Percentiles rank a stretch among this genome's conserved stretches.
These are phyloP conservation scores for Arthrobotrys megalospora DNA, from an alignment of 2,329 filamentous ascomycete genomes.

Conservation along the genomic window DNA sequence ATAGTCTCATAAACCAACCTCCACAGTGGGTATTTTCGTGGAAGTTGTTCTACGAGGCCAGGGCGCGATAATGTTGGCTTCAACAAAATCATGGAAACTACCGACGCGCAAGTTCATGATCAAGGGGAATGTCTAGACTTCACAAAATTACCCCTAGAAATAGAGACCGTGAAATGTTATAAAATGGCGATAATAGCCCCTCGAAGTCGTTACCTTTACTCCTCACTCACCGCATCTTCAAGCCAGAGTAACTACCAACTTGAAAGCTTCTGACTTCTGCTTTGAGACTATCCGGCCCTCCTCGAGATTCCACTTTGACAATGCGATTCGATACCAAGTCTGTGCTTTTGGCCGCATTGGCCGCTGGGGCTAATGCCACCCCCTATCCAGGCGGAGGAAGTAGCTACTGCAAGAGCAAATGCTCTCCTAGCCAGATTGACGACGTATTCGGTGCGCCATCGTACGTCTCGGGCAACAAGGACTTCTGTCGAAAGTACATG, in stretches of 20 bases:
- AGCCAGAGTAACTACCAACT: not conserved
- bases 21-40: not conserved
- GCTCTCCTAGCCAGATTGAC: constrained; percentile 17
- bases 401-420: constrained; percentile 31
- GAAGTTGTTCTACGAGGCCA: not conserved
- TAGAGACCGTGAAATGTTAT: not conserved
- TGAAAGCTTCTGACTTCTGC: not conserved
- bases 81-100: constrained; percentile 18
- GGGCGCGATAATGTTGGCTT: constrained; percentile 10
- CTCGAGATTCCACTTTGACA: not conserved
- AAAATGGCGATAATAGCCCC: not conserved
- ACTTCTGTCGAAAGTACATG: constrained; percentile 18
- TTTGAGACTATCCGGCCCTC: not conserved
- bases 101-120: not conserved
- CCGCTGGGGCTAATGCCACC: not conserved
- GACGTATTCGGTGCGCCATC: constrained; percentile 19
- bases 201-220: not conserved
- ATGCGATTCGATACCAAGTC: constrained; percentile 12
- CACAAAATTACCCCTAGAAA: not conserved
- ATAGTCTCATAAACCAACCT: not conserved
- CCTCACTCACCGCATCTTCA: constrained; percentile 17
- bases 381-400: not conserved
- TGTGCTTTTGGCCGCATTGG: constrained; percentile 8
- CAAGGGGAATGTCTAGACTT: not conserved
- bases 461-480: constrained; percentile 6